These are phyloP conservation scores for Hypoxylon rubiginosum DNA, from an alignment of 2,329 filamentous ascomycete genomes.

Conservation along the genomic window DNA sequence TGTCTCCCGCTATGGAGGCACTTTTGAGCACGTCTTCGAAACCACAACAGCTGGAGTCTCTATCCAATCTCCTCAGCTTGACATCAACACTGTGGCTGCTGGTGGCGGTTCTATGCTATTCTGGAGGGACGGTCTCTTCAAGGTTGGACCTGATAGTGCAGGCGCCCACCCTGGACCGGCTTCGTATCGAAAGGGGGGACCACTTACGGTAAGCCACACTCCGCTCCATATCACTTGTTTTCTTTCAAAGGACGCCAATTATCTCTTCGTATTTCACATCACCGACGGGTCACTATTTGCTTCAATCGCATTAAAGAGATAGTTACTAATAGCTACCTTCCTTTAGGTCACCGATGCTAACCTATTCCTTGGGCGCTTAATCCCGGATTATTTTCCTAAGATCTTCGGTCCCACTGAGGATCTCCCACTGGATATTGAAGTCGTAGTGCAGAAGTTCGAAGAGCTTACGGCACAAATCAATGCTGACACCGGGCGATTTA, in stretches of 20 bases:
- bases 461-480: slow-evolving; percentile 61
- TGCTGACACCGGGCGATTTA: slow-evolving; percentile 45
- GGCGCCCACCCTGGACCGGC: slow-evolving; percentile 79
- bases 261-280: slow-evolving; percentile 1
- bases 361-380: slow-evolving; percentile 72
- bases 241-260: slow-evolving; percentile 6
- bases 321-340: slow-evolving; percentile 3
- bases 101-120: slow-evolving; percentile 78
- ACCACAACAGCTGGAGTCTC: slow-evolving; percentile 73
- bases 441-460: slow-evolving; percentile 56
- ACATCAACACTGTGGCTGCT: slow-evolving; percentile 85
- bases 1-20: slow-evolving; percentile 34
- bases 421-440: slow-evolving; percentile 61
- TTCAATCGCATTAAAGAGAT: background rate
- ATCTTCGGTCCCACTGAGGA: slow-evolving; percentile 79
- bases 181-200: slow-evolving; percentile 80
- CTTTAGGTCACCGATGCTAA: slow-evolving; percentile 72
- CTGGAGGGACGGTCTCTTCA: slow-evolving; percentile 79
- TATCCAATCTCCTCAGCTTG: slow-evolving; percentile 83
- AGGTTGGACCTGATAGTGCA: slow-evolving; percentile 80
- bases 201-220: slow-evolving; percentile 69
- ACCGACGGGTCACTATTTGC: too few species aligned
- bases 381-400: slow-evolving; percentile 77
- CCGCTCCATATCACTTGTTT: background rate
- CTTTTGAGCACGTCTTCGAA: slow-evolving; percentile 52